These are phyloP conservation scores for Vanilla planifolia DNA, from an alignment of 106 monocot genomes.

Conservation along the genomic window DNA sequence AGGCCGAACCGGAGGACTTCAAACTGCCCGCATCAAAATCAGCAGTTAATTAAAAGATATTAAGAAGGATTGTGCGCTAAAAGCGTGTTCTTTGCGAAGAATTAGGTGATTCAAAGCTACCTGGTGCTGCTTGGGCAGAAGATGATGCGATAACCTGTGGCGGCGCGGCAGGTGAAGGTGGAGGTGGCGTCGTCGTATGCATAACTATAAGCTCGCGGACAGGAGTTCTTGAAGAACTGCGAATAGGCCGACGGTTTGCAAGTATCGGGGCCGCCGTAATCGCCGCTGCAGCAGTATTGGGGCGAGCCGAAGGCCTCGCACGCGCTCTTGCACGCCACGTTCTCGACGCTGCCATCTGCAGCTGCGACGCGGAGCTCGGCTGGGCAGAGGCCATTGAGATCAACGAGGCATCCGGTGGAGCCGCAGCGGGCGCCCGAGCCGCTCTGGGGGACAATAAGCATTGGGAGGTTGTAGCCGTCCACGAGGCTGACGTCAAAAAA, in stretches of 20 bases:
- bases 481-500: conserved; percentile 69
- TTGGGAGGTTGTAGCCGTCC: conserved; percentile 51
- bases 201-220: conserved; percentile 16
- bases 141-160: conserved; percentile 9
- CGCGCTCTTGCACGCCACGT: conserved; percentile 30
- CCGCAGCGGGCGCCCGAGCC: conserved; percentile 10
- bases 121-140: conserved; percentile 10
- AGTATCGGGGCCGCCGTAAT: conserved; percentile 8
- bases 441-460: conserved; percentile 20
- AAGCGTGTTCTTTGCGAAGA: too few species aligned
- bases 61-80: too few species aligned
- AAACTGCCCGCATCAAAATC: not conserved
- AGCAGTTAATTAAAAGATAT: too few species aligned
- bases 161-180: conserved; percentile 15
- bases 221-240: conserved; percentile 10
- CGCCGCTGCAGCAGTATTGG: conserved; percentile 32
- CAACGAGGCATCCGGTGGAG: conserved; percentile 35
- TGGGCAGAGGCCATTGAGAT: conserved; percentile 39
- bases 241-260: conserved; percentile 16
- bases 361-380: conserved; percentile 17
- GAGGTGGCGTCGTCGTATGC: conserved; percentile 18
- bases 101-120: too few species aligned
- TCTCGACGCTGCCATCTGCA: conserved; percentile 8
- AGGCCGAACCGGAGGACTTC: conserved; percentile 3
- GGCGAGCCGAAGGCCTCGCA: conserved; percentile 29